Evolutionary conservation across 2,329 filamentous ascomycete species (phyloP).

Genomic region (Beauveria medogensis): DNA sequence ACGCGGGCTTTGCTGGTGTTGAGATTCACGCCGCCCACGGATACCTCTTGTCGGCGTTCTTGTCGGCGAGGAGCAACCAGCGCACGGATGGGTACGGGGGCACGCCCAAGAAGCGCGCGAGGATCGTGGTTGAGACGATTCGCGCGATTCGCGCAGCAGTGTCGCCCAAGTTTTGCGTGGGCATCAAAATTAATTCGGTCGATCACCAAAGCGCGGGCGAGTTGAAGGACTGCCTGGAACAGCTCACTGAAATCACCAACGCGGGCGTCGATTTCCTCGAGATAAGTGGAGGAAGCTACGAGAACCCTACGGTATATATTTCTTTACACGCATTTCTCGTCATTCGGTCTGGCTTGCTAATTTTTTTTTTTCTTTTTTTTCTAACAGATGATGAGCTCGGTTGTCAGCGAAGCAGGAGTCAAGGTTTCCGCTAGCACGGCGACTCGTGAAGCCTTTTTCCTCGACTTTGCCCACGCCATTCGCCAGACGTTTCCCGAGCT

Average conservation of each 20-base stretch:
- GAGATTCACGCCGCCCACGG: conserved; percentile 46
- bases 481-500: conserved; percentile 35
- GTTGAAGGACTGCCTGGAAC: conserved; percentile 47
- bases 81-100: conserved; percentile 51
- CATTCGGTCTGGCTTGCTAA: background rate
- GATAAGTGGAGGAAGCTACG: conserved; percentile 55
- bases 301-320: conserved; percentile 36
- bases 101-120: conserved; percentile 36
- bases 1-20: conserved; percentile 38
- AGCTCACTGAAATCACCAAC: conserved; percentile 41
- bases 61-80: conserved; percentile 40
- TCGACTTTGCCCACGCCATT: conserved; percentile 53
- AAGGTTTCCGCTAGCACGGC: conserved; percentile 34
- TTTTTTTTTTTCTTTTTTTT: background rate
- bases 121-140: conserved; percentile 44
- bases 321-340: background rate
- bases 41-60: conserved; percentile 49
- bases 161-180: conserved; percentile 37
- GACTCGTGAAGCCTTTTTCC: conserved; percentile 58
- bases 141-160: conserved; percentile 31
- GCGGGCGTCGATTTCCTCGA: conserved; percentile 59
- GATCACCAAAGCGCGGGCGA: conserved; percentile 42
- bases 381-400: background rate
- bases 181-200: conserved; percentile 48
- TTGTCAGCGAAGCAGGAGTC: conserved; percentile 15